Percentiles rank a stretch among this genome's conserved stretches.
phyloP scores from a whole-genome alignment of 2,329 filamentous ascomycete genomes.

The Fusarium floridanum region DNA sequence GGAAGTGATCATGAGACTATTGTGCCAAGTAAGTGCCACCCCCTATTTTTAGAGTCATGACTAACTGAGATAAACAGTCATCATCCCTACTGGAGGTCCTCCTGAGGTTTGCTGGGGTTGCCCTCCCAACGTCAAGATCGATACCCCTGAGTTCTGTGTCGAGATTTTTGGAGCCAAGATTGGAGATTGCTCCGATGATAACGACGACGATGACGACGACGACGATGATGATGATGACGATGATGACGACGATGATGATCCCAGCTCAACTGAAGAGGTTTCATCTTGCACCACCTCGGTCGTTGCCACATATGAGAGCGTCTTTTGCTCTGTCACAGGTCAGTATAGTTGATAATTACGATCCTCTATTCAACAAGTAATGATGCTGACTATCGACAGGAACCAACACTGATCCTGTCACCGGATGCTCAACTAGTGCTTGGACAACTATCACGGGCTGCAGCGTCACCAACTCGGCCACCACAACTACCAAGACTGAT shows the following conservation, averaged over 20 bases:
- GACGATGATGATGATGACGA: not conserved
- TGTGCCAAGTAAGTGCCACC: not conserved
- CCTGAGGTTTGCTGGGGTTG: not conserved
- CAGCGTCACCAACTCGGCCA: not conserved
- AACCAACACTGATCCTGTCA: not conserved
- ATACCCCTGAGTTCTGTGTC: not conserved
- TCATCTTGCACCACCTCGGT: not conserved
- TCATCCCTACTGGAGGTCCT: not conserved
- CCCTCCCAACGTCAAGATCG: not conserved
- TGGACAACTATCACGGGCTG: not conserved
- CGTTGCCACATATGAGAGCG: not conserved
- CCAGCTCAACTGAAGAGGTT: not conserved
- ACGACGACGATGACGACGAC: not conserved
- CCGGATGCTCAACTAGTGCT: not conserved
- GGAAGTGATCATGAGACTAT: not conserved
- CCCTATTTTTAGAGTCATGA: not conserved
- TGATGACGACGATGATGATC: not conserved
- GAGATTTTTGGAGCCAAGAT: not conserved
- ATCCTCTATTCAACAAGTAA: not conserved
- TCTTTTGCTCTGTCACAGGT: not conserved
- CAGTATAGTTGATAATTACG: not conserved
- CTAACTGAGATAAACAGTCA: not conserved
- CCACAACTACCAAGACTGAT: not conserved
- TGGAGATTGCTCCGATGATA: slow-evolving; percentile 1
- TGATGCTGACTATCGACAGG: not conserved